Evolutionary conservation across 257 asterid genomes (phyloP).

Genomic region (Apocynum venetum): DNA sequence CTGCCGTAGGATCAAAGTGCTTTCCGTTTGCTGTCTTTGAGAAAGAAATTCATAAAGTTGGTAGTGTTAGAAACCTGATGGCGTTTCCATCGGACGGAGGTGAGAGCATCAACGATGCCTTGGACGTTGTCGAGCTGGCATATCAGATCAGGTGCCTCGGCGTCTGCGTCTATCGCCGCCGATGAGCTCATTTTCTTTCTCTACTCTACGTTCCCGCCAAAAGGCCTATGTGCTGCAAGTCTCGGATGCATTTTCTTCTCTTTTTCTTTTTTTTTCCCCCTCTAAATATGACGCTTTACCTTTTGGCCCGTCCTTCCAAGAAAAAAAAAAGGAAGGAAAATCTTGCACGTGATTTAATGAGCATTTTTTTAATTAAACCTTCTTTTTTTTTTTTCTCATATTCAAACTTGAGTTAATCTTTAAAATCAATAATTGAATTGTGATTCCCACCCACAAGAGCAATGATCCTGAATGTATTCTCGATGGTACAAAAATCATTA

Average conservation of each 20-base stretch:
- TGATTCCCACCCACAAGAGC: no score
- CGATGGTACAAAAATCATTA: no score
- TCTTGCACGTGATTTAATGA: no score
- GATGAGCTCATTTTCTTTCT: constrained; percentile 56
- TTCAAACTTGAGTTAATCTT: no score
- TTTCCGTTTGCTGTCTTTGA: not conserved
- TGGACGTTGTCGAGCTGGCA: constrained; percentile 87
- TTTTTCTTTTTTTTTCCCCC: not conserved
- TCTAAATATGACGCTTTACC: not conserved
- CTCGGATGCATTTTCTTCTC: not conserved
- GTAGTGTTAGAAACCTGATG: constrained; percentile 46
- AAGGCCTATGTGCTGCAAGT: not conserved
- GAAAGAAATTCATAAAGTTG: not conserved
- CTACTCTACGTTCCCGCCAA: constrained; percentile 52
- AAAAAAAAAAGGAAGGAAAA: no score
- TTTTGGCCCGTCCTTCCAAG: not conserved
- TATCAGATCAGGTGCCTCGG: constrained; percentile 54
- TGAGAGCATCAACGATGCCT: constrained; percentile 88
- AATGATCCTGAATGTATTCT: no score
- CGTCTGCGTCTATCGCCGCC: constrained; percentile 51
- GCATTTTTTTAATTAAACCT: no score
- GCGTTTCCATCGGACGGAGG: constrained; percentile 94
- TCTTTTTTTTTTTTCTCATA: no score
- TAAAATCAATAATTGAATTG: no score
- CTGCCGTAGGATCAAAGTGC: no score